Percentiles rank a stretch among this genome's conserved stretches.
Conservation (phyloP, 2,329 filamentous ascomycete genomes). For the Macrophomina pseudophaseolina region DNA sequence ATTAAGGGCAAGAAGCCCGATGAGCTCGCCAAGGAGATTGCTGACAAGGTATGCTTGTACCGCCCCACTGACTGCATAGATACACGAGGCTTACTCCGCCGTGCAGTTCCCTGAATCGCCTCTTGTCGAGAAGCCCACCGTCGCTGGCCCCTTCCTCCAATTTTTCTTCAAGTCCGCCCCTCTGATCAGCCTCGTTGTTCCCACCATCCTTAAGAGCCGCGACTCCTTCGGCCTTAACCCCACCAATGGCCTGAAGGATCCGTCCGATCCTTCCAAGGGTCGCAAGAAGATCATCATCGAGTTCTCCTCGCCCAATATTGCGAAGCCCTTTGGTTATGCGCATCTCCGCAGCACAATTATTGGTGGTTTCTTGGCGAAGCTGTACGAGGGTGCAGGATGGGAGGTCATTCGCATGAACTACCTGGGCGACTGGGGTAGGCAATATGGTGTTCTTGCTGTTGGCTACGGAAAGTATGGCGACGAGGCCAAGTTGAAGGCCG, state of each 20-base stretch:
- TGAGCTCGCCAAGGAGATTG: slow-evolving; percentile 61
- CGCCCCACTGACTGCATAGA: neutral
- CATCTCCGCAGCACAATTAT: slow-evolving; percentile 80
- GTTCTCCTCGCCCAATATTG: slow-evolving; percentile 85
- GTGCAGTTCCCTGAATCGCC: slow-evolving; percentile 73
- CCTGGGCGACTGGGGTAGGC: slow-evolving; percentile 79
- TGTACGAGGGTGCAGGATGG: slow-evolving; percentile 72
- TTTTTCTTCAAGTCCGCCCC: slow-evolving; percentile 80
- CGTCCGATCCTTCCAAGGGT: slow-evolving; percentile 63
- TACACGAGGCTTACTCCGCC: neutral
- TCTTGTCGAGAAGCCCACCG: slow-evolving; percentile 71
- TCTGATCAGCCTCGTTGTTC: slow-evolving; percentile 69
- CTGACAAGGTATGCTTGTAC: slow-evolving; percentile 46
- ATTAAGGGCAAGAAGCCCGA: slow-evolving; percentile 69
- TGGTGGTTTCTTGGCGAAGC: slow-evolving; percentile 72
- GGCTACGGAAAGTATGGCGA: slow-evolving; percentile 77
- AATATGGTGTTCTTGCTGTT: slow-evolving; percentile 72
- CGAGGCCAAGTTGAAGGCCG: slow-evolving; percentile 70
- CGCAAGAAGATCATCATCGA: slow-evolving; percentile 75
- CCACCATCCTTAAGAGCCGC: slow-evolving; percentile 69
- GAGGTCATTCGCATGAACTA: slow-evolving; percentile 76
- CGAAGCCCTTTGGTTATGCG: slow-evolving; percentile 78
- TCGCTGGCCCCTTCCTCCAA: slow-evolving; percentile 72
- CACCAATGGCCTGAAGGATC: slow-evolving; percentile 64
- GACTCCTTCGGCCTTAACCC: slow-evolving; percentile 68